Conservation (phyloP, 2,329 filamentous ascomycete genomes). For the Calonectria crousiana region DNA sequence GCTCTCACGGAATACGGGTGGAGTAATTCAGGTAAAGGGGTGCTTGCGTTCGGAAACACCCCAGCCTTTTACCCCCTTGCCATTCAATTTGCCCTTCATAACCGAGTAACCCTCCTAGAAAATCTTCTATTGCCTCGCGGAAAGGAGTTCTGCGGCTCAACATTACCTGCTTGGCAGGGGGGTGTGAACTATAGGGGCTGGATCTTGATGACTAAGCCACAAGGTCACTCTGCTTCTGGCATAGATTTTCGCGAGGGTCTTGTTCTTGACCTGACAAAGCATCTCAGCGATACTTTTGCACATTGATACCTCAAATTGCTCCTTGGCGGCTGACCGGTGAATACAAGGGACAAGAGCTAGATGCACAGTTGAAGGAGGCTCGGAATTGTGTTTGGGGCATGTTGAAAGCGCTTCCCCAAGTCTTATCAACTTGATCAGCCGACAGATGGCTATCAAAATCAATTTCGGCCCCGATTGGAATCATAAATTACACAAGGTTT, state of each 20-base stretch:
- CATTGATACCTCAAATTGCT: slow-evolving; percentile 4
- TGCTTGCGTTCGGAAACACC: too few species aligned
- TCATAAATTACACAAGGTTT: neutral
- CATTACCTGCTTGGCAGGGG: neutral
- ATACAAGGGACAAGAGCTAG: neutral
- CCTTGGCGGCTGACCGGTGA: slow-evolving; percentile 24
- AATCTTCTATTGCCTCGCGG: neutral
- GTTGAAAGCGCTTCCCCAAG: neutral
- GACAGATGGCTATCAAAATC: neutral
- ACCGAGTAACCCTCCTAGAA: too few species aligned
- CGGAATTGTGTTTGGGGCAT: neutral
- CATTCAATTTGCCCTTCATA: too few species aligned
- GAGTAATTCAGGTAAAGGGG: too few species aligned
- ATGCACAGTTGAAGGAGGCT: neutral
- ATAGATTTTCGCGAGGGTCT: neutral
- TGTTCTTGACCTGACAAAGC: neutral
- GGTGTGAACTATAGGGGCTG: neutral
- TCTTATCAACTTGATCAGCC: neutral
- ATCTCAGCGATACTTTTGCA: slow-evolving; percentile 12
- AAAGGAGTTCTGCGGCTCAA: neutral
- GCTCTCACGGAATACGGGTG: too few species aligned
- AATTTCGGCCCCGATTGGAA: neutral
- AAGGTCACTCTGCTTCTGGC: neutral
- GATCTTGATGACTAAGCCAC: slow-evolving; percentile 18
- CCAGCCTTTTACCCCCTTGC: too few species aligned